A percentile compares a stretch with the other conserved stretches of the same genome.
Evolutionary conservation across 345 rosid species (phyloP).

Genomic region (Acer negundo): DNA sequence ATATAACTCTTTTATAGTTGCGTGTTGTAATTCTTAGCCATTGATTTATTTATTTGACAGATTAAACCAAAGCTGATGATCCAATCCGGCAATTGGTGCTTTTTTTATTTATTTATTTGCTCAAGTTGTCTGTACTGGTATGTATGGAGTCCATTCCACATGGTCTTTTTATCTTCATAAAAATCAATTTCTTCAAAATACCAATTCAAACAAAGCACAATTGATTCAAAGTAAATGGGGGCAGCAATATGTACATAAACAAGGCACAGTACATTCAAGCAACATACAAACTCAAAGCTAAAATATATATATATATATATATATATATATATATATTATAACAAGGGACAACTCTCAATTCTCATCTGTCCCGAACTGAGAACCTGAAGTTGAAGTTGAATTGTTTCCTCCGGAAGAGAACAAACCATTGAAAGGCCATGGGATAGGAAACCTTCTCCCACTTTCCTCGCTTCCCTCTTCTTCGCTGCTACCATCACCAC

Average conservation of each 20-base stretch:
- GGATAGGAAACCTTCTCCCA: constrained; percentile 70
- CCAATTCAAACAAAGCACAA: constrained; percentile 4
- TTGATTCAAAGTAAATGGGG: neutral
- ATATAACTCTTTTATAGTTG: neutral
- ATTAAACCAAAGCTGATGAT: too few relatives aligned
- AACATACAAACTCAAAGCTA: constrained; percentile 17
- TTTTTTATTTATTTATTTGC: too few relatives aligned
- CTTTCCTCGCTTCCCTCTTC: constrained; percentile 56
- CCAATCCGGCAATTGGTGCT: too few relatives aligned
- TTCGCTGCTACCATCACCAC: neutral
- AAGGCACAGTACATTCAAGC: constrained; percentile 27
- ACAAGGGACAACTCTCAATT: constrained; percentile 43
- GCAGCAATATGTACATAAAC: constrained; percentile 25
- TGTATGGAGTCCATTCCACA: too few relatives aligned
- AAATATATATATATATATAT: too few relatives aligned
- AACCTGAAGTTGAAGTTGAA: constrained; percentile 37
- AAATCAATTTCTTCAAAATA: neutral
- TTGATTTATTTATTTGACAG: too few relatives aligned
- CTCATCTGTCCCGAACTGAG: constrained; percentile 37
- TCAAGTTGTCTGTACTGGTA: neutral
- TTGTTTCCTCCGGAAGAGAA: constrained; percentile 61
- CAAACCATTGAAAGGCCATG: constrained; percentile 83
- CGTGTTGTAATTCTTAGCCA: too few relatives aligned
- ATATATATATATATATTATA: neutral
- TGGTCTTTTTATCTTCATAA: too few relatives aligned